Percentiles rank a stretch among this genome's conserved stretches.
phyloP scores from a whole-genome alignment of 768 basidiomycete species.

The Gyrodon lividus region DNA sequence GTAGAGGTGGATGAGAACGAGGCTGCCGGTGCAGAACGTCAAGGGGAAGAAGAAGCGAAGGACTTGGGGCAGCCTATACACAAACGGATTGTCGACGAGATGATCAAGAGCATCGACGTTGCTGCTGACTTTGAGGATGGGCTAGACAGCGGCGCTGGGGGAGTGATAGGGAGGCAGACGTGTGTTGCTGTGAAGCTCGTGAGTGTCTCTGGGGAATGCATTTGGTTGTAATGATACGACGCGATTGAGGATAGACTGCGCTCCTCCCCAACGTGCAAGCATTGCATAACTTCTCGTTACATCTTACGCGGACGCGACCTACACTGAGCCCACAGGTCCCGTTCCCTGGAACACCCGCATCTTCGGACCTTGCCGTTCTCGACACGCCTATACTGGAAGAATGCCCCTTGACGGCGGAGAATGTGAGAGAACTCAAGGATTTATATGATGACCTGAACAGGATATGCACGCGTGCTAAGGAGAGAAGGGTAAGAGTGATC shows the following conservation, averaged over 20 bases:
- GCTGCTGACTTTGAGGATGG: constrained; percentile 78
- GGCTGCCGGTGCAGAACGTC: constrained; percentile 33
- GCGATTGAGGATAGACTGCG: constrained; percentile 61
- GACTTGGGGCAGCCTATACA: constrained; percentile 41
- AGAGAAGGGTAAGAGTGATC: constrained; percentile 64
- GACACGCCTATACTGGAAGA: constrained; percentile 16
- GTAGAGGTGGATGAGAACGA: constrained; percentile 76
- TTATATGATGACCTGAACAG: constrained; percentile 59
- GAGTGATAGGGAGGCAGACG: constrained; percentile 49
- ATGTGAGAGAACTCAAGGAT: constrained; percentile 58
- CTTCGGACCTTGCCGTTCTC: constrained; percentile 59
- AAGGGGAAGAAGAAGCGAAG: constrained; percentile 11
- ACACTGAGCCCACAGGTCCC: constrained; percentile 36
- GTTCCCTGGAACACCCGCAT: constrained; percentile 68
- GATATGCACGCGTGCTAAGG: constrained; percentile 64
- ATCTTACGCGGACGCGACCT: constrained; percentile 48
- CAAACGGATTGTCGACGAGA: constrained; percentile 71
- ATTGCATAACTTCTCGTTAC: constrained; percentile 59
- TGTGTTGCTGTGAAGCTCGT: constrained; percentile 89
- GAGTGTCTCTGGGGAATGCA: too few species aligned
- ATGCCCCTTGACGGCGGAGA: constrained; percentile 45
- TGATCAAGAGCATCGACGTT: constrained; percentile 71
- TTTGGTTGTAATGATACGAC: too few species aligned
- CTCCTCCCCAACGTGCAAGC: constrained; percentile 62
- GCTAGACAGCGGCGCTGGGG: too few species aligned